Evolutionary conservation across 148 eudicot species (phyloP), one percentile per base, ranked within the genome.

Genomic region (Cornus florida): DNA sequence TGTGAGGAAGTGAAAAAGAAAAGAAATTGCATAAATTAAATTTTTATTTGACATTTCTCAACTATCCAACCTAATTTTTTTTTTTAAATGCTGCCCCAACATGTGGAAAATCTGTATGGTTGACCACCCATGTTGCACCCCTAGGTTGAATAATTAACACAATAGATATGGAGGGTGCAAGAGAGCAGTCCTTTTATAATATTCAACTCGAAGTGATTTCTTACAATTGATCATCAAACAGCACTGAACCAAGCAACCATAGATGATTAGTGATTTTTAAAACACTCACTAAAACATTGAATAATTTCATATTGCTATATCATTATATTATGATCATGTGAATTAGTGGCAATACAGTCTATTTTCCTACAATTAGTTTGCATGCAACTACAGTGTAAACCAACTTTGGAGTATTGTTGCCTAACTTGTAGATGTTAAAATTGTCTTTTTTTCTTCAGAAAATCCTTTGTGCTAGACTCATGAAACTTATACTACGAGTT

Each of bases 381-480:
- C n/a, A n/a, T 74, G 62, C 68, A 60, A 38, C 33, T 38, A 75
- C 69, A n/a, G n/a, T 57, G 76, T 39, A n/a, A 17, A 50, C 46
- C 69, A 62, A 62, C 69, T 53, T 43, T 53, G 59, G 17, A 53
- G 17, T 16, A 12, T 4, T 53, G 59, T 53, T 53, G 59, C 59
- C 14, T 53, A 53, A 53, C 59, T 53, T 53, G 59, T 7, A 11
- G 59, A 14, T 53, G 17, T 14, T 53, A 53, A 53, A 53, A 53
- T 43, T 31, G 31, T n/a, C 10, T 8, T 7, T 20, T 64, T 35
- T 64, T 31, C 22, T n/a, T 38, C 2, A 22, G 12, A 64, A 62
- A 38, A 20, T 74, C 19, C 5, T 28, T 5, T 13, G 5, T 2
- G 17, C 19, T 53, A 53, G 59, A 11, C 59, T 2, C 17, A 53